Evolutionary conservation across 1,284 basidiomycete species (phyloP).

Genomic region (Singerocomus inundabilis): DNA sequence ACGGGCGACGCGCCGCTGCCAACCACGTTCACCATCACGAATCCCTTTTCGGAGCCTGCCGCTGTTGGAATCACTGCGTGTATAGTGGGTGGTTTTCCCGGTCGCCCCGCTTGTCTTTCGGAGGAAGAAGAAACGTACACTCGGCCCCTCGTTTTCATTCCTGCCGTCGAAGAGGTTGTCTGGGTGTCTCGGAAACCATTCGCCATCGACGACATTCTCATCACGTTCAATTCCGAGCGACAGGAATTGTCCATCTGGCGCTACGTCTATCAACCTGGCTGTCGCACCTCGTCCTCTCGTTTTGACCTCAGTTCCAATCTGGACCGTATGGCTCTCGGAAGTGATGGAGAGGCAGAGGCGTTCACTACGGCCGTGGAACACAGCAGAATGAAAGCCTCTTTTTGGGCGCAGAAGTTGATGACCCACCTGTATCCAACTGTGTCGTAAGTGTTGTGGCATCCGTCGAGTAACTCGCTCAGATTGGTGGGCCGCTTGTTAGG

Average conservation of each 20-base stretch:
- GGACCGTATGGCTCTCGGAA: conserved; percentile 60
- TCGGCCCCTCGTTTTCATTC: conserved; percentile 49
- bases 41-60: conserved; percentile 73
- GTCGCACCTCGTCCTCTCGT: conserved; percentile 47
- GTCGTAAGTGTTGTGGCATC: conserved; percentile 47
- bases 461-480: conserved; percentile 4
- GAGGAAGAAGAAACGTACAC: conserved; percentile 54
- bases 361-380: conserved; percentile 46
- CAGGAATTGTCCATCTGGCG: conserved; percentile 64
- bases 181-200: conserved; percentile 54
- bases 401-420: conserved; percentile 64
- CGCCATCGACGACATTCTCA: conserved; percentile 47
- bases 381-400: conserved; percentile 63
- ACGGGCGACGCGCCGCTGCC: conserved; percentile 66
- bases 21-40: conserved; percentile 74
- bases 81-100: conserved; percentile 48
- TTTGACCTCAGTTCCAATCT: conserved; percentile 61
- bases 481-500: conserved; percentile 10
- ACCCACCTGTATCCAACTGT: conserved; percentile 45
- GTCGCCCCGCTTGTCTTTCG: conserved; percentile 41
- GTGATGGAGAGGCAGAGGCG: conserved; percentile 41
- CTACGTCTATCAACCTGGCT: conserved; percentile 53
- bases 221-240: conserved; percentile 56
- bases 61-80: conserved; percentile 62
- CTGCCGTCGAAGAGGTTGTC: conserved; percentile 60